phyloP scores from a whole-genome alignment of 805 yeast genomes.

The Pichia manshurica region DNA sequence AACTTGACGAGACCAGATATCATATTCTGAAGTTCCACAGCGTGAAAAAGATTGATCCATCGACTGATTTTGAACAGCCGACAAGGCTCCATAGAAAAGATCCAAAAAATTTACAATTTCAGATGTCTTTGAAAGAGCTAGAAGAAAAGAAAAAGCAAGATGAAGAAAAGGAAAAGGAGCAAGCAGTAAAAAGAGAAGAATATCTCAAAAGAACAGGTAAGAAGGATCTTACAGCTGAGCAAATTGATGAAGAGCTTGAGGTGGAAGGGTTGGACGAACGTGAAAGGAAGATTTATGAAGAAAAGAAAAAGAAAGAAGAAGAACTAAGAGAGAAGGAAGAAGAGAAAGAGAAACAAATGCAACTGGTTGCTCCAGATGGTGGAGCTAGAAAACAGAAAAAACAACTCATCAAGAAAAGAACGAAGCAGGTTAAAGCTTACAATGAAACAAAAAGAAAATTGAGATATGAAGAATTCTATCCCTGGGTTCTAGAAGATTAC shows the following conservation, averaged over 20 bases:
- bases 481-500: slow-evolving; percentile 97
- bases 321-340: slow-evolving; percentile 30
- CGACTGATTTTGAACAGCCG: slow-evolving; percentile 68
- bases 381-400: slow-evolving; percentile 68
- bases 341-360: slow-evolving; percentile 41
- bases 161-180: slow-evolving; percentile 34
- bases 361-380: slow-evolving; percentile 89
- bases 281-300: slow-evolving; percentile 33
- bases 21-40: slow-evolving; percentile 81
- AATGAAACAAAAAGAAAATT: slow-evolving; percentile 79
- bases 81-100: slow-evolving; percentile 88
- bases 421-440: slow-evolving; percentile 74
- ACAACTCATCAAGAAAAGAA: slow-evolving; percentile 63
- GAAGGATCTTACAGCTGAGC: slow-evolving; percentile 18
- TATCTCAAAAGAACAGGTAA: slow-evolving; percentile 18
- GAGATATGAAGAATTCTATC: slow-evolving; percentile 93
- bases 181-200: slow-evolving; percentile 35
- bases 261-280: slow-evolving; percentile 33
- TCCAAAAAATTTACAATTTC: slow-evolving; percentile 85
- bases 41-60: slow-evolving; percentile 65
- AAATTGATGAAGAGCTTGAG: slow-evolving; percentile 28
- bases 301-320: slow-evolving; percentile 22
- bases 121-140: slow-evolving; percentile 70
- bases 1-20: slow-evolving; percentile 63
- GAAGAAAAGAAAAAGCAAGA: slow-evolving; percentile 54